Conservation (phyloP, 148 eudicot species). For the Pouteria glomerata region DNA sequence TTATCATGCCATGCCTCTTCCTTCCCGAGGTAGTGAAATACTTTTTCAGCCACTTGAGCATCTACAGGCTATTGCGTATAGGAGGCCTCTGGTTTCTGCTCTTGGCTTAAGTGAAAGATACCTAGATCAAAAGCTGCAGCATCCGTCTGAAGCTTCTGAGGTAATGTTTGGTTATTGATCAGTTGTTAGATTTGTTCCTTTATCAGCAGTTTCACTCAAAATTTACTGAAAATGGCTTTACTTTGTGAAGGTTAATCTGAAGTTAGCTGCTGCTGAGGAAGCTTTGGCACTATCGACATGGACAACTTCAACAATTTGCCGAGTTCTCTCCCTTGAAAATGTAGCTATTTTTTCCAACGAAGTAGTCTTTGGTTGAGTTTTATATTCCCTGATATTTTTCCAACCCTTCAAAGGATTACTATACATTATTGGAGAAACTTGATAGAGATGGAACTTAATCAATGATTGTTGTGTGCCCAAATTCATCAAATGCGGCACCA, state of each 20-base stretch:
- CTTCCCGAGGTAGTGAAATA: slow-evolving; percentile 63
- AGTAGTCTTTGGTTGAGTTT: too few species aligned
- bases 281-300: slow-evolving; percentile 82
- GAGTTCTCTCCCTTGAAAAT: slow-evolving; percentile 86
- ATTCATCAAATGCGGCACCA: too few species aligned
- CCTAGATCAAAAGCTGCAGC: slow-evolving; percentile 27
- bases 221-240: neutral
- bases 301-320: slow-evolving; percentile 85
- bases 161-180: slow-evolving; percentile 31
- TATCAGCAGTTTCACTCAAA: neutral
- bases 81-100: slow-evolving; percentile 55
- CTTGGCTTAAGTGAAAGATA: slow-evolving; percentile 45
- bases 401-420: too few species aligned
- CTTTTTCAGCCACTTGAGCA: slow-evolving; percentile 90
- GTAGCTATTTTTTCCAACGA: slow-evolving; percentile 43
- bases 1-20: slow-evolving; percentile 61
- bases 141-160: slow-evolving; percentile 44
- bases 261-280: slow-evolving; percentile 88
- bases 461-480: too few species aligned
- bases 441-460: too few species aligned
- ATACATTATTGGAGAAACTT: too few species aligned
- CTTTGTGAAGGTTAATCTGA: slow-evolving; percentile 52
- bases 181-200: slow-evolving; percentile 10
- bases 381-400: too few species aligned
- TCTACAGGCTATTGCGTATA: slow-evolving; percentile 66